These are phyloP conservation scores for Trichoderma sp. DNA, from an alignment of 2,329 filamentous ascomycete genomes.

Conservation along the genomic window DNA sequence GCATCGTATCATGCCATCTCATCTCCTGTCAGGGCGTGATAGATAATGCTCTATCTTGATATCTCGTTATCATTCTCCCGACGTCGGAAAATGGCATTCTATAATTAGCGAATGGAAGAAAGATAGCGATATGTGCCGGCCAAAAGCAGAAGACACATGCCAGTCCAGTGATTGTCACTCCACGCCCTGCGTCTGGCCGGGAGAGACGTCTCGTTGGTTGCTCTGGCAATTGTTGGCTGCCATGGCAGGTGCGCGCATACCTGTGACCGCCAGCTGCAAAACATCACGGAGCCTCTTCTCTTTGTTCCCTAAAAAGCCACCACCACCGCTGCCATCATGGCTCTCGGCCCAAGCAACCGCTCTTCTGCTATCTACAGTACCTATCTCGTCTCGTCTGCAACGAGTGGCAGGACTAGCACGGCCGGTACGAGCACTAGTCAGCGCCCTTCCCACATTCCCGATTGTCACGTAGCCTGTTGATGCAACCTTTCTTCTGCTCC, in stretches of 20 bases:
- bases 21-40: neutral
- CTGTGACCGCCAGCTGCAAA: neutral
- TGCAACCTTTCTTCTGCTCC: conserved; percentile 27
- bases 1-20: conserved; percentile 7
- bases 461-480: conserved; percentile 29
- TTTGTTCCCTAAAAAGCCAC: neutral
- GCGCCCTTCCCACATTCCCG: conserved; percentile 26
- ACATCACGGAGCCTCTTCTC: neutral
- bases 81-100: neutral
- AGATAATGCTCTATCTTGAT: conserved; percentile 15
- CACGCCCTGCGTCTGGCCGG: neutral
- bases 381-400: neutral
- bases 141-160: conserved; percentile 14
- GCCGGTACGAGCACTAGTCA: conserved; percentile 23
- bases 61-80: conserved; percentile 6
- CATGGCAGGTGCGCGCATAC: neutral
- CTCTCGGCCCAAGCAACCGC: neutral
- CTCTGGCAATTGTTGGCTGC: neutral
- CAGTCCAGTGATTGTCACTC: neutral
- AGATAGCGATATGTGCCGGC: neutral
- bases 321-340: neutral
- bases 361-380: neutral
- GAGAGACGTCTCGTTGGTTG: neutral
- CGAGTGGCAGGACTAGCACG: neutral
- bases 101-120: neutral